Conservation (phyloP, 139 green algal genomes). For the Coelastrella sp. region DNA sequence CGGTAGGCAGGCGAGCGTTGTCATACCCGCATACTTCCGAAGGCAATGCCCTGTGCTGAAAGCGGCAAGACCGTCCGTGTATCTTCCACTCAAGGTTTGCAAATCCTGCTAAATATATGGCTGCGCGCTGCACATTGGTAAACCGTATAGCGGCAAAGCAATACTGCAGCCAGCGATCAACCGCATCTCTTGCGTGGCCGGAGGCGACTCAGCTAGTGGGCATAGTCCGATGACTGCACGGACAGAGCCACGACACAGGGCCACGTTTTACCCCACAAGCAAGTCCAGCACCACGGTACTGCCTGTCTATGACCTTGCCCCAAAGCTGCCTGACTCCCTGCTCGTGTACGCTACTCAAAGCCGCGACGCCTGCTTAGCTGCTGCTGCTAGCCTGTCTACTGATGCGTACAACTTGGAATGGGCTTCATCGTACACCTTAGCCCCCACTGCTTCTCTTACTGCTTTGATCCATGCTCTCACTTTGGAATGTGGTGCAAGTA, state of each 20-base stretch:
- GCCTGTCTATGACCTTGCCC: no score
- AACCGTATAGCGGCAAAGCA: no score
- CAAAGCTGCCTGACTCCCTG: no score
- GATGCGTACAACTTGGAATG: slow-evolving; percentile 11
- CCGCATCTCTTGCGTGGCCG: no score
- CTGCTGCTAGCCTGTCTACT: slow-evolving; percentile 12
- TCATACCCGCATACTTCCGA: neutral
- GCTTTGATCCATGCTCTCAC: slow-evolving; percentile 27
- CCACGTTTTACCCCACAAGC: no score
- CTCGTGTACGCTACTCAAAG: neutral
- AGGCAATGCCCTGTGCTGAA: neutral
- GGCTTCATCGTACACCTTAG: slow-evolving; percentile 18
- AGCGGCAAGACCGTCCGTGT: neutral
- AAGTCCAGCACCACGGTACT: no score
- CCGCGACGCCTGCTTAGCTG: slow-evolving; percentile 1
- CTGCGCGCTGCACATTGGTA: no score
- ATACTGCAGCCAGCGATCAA: neutral
- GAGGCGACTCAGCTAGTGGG: no score
- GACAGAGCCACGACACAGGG: no score
- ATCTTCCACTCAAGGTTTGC: no score
- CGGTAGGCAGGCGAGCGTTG: neutral
- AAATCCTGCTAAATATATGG: neutral
- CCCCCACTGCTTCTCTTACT: neutral
- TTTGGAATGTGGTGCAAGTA: slow-evolving; percentile 13
- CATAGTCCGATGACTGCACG: no score